A percentile compares a stretch with the other conserved stretches of the same genome.
Evolutionary conservation across 495 filamentous ascomycete species (phyloP).

Genomic region (Neurospora tetrasperma): DNA sequence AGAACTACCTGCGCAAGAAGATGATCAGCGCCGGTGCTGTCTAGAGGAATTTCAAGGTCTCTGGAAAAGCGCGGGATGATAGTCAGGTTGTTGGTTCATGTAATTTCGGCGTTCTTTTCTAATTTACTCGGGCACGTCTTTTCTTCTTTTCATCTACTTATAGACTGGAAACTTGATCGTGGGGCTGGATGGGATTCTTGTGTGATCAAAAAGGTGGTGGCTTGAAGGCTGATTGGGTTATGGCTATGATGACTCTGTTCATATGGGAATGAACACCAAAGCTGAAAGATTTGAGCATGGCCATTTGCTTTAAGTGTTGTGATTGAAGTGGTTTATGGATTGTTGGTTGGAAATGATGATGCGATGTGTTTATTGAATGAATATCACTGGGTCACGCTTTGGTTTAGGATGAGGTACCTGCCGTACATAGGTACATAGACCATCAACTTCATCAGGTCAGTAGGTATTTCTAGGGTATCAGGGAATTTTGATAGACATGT

Average conservation of each 20-base stretch:
- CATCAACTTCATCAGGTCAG: background rate
- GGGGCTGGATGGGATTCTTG: background rate
- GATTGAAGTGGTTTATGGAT: background rate
- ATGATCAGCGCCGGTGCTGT: slow-evolving; percentile 61
- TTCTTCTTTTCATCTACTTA: background rate
- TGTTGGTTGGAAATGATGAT: background rate
- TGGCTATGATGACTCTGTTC: background rate
- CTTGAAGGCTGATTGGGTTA: background rate
- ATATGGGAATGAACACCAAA: background rate
- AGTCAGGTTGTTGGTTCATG: background rate
- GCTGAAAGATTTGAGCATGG: background rate
- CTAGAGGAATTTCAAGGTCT: background rate
- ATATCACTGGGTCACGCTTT: background rate
- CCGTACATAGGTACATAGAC: background rate
- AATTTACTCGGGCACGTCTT: background rate
- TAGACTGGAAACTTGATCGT: background rate
- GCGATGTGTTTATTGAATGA: background rate
- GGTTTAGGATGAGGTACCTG: background rate
- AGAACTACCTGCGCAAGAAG: slow-evolving; percentile 98
- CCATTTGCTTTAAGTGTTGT: background rate
- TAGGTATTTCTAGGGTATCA: background rate
- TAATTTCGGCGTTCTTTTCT: background rate
- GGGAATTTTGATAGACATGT: background rate
- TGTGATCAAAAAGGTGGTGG: background rate
- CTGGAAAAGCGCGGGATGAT: background rate